Conservation (phyloP, 164 flowering plant genomes). For the Tinospora cordifolia region DNA sequence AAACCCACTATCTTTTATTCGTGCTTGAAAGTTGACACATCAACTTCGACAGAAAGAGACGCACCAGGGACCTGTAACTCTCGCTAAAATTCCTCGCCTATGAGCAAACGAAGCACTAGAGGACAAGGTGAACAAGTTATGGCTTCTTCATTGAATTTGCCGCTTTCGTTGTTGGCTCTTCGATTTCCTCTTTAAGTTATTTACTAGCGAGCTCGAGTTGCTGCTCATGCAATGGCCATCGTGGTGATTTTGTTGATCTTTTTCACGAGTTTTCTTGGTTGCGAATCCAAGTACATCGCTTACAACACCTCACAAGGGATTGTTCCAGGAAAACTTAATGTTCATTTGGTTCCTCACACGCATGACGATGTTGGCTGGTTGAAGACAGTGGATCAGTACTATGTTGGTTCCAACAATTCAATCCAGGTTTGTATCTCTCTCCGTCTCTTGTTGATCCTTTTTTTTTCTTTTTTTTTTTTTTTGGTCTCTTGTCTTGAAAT, state of each 20-base stretch:
- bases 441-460: neutral
- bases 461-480: neutral
- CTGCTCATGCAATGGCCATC: constrained; percentile 10
- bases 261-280: constrained; percentile 5
- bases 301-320: constrained; percentile 44
- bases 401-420: constrained; percentile 57
- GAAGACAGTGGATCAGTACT: constrained; percentile 68
- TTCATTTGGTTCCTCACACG: constrained; percentile 56
- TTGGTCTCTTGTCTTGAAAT: neutral
- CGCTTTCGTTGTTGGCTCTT: constrained; percentile 2
- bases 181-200: neutral
- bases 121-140: constrained; percentile 1
- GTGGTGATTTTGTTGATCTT: neutral
- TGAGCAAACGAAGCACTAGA: neutral
- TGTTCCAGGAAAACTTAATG: constrained; percentile 47
- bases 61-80: too few species aligned
- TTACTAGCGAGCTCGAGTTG: neutral
- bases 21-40: too few species aligned
- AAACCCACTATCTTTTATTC: too few species aligned
- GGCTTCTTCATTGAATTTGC: constrained; percentile 3
- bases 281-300: constrained; percentile 31
- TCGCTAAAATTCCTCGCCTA: neutral
- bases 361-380: constrained; percentile 73
- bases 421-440: constrained; percentile 28
- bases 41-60: too few species aligned